Conservation (phyloP, 169 alveolate genomes). For the Toxoplasma gondii region DNA sequence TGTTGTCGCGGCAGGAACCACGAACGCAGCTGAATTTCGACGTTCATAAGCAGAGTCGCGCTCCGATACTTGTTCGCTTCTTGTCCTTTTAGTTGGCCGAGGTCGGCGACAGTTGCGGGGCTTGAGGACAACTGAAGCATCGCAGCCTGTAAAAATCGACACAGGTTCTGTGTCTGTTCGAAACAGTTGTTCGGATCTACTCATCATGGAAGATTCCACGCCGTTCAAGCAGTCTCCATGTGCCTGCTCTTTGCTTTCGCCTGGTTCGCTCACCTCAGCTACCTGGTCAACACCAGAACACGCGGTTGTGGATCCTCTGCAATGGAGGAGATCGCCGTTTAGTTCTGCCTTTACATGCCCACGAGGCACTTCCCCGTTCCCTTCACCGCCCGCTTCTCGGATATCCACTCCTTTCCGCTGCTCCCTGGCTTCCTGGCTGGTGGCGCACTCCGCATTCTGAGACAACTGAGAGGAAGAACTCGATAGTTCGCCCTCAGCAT, state of each 20-base stretch:
- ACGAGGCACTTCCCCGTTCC: too few species aligned
- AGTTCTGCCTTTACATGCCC: too few species aligned
- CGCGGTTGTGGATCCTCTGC: neutral
- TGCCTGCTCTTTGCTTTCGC: neutral
- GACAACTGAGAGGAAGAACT: too few species aligned
- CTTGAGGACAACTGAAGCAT: neutral
- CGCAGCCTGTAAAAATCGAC: neutral
- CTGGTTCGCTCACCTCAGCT: too few species aligned
- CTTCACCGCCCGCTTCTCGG: too few species aligned
- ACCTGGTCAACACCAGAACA: neutral
- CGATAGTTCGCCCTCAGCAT: too few species aligned
- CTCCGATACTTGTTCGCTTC: neutral
- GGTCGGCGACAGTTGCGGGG: conserved; percentile 40
- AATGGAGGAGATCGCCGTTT: too few species aligned
- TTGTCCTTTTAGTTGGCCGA: neutral
- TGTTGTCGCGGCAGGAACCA: neutral
- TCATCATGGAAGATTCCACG: too few species aligned
- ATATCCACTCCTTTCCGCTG: too few species aligned
- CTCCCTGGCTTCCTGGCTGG: too few species aligned
- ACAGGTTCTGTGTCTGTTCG: neutral
- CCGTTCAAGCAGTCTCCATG: neutral
- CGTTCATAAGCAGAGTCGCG: neutral
- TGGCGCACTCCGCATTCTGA: too few species aligned
- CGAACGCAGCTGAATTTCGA: neutral
- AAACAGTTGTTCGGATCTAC: neutral